These are phyloP conservation scores for Petasospora fabianii DNA, from an alignment of 1,139 yeast genomes.

Conservation along the genomic window DNA sequence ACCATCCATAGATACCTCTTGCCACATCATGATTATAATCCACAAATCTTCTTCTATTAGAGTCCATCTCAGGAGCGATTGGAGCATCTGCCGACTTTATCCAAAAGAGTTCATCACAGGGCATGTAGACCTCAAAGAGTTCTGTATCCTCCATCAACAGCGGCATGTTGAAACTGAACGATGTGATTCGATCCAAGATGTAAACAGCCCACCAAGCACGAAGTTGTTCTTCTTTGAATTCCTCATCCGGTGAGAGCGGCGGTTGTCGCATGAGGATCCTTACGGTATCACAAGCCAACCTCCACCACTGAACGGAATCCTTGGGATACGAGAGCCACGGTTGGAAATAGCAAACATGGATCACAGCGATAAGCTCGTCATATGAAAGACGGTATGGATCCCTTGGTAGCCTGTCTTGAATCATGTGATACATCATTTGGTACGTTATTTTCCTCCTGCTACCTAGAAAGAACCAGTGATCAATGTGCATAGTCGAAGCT, in stretches of 20 bases:
- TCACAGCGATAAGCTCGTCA: slow-evolving; percentile 37
- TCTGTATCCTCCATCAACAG: slow-evolving; percentile 34
- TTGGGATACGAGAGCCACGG: slow-evolving; percentile 39
- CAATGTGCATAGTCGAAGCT: slow-evolving; percentile 36
- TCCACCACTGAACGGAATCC: slow-evolving; percentile 39
- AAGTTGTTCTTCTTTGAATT: slow-evolving; percentile 37
- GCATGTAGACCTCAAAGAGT: slow-evolving; percentile 31
- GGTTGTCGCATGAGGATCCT: slow-evolving; percentile 11
- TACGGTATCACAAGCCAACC: slow-evolving; percentile 30
- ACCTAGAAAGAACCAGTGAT: slow-evolving; percentile 34
- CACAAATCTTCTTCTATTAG: slow-evolving; percentile 14
- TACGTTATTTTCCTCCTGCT: slow-evolving; percentile 22
- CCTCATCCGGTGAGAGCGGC: slow-evolving; percentile 22
- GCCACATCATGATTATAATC: slow-evolving; percentile 14
- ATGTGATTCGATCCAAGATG: slow-evolving; percentile 38
- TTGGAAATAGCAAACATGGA: slow-evolving; percentile 37
- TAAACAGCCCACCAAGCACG: slow-evolving; percentile 42
- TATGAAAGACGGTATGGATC: slow-evolving; percentile 25
- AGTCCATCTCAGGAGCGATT: slow-evolving; percentile 17
- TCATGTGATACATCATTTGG: slow-evolving; percentile 16
- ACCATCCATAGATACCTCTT: slow-evolving; percentile 28
- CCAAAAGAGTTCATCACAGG: slow-evolving; percentile 36
- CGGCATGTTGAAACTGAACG: slow-evolving; percentile 36
- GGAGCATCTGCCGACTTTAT: slow-evolving; percentile 12
- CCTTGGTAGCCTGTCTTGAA: slow-evolving; percentile 18